These are phyloP conservation scores for Beta macrorhiza DNA, from an alignment of 179 eudicot genomes.

Conservation along the genomic window DNA sequence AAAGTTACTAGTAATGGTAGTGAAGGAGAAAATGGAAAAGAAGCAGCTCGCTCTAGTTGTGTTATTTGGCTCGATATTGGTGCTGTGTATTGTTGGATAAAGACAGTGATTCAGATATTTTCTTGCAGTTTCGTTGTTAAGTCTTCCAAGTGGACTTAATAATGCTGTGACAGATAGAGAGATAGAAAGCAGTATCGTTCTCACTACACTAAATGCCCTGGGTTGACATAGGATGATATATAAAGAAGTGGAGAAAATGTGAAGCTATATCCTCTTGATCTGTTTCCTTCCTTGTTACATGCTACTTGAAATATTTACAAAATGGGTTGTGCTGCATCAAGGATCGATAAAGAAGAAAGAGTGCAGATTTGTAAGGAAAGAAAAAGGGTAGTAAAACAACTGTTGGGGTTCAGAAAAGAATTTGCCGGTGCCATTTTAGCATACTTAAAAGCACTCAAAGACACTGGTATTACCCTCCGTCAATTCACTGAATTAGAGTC, in stretches of 20 bases:
- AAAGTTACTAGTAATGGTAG: no score
- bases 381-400: constrained; percentile 59
- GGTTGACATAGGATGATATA: not conserved
- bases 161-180: not conserved
- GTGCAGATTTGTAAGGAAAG: constrained; percentile 71
- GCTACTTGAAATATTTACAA: not conserved
- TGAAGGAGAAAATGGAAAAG: not conserved
- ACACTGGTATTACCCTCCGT: constrained; percentile 72
- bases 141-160: not conserved
- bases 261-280: not conserved
- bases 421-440: constrained; percentile 63
- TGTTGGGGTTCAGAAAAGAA: constrained; percentile 56
- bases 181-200: not conserved
- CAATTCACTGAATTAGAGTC: constrained; percentile 78
- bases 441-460: constrained; percentile 66
- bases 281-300: not conserved
- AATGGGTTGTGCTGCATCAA: constrained; percentile 76
- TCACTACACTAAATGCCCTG: not conserved
- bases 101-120: not conserved
- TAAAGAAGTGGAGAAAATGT: not conserved
- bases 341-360: constrained; percentile 63
- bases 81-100: not conserved
- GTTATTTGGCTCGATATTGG: not conserved
- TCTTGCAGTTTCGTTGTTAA: not conserved
- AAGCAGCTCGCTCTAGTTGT: not conserved